phyloP scores from a whole-genome alignment of 192 early-diverging fungal genomes.

The Coemansia reversa region DNA sequence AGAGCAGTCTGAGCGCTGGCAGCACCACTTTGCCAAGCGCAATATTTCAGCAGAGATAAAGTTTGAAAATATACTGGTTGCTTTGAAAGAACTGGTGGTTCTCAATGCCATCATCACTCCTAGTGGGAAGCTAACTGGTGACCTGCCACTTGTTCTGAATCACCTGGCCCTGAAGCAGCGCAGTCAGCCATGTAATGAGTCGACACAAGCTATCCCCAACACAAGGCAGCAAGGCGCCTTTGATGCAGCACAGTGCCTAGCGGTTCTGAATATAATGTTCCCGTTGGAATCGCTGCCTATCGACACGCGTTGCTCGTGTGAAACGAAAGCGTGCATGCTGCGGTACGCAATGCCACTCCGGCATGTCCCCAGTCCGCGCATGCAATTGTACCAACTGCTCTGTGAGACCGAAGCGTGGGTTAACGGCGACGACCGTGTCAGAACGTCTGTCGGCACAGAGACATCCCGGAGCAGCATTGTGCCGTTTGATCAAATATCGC shows the following conservation, averaged over 20 bases:
- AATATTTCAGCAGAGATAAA: constrained; percentile 41
- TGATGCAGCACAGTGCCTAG: constrained; percentile 28
- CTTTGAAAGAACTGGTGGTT: constrained; percentile 45
- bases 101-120: constrained; percentile 24
- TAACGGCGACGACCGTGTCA: constrained; percentile 22
- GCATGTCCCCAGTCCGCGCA: constrained; percentile 41
- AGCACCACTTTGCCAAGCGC: constrained; percentile 46
- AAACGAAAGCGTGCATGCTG: constrained; percentile 3
- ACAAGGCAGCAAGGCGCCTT: not conserved
- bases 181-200: not conserved
- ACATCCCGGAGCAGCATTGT: not conserved
- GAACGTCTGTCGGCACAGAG: not conserved
- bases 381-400: constrained; percentile 38
- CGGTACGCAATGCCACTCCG: constrained; percentile 40
- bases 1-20: constrained; percentile 50
- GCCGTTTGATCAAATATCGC: not conserved
- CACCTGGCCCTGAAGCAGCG: not conserved
- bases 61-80: constrained; percentile 49
- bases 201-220: not conserved
- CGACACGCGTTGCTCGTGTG: constrained; percentile 1
- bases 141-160: constrained; percentile 12
- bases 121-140: constrained; percentile 9
- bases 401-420: constrained; percentile 49
- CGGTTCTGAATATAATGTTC: constrained; percentile 49
- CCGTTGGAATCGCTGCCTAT: constrained; percentile 23